phyloP scores from a whole-genome alignment of 2,329 filamentous ascomycete genomes.

The Aspergillus hiratsukae region DNA sequence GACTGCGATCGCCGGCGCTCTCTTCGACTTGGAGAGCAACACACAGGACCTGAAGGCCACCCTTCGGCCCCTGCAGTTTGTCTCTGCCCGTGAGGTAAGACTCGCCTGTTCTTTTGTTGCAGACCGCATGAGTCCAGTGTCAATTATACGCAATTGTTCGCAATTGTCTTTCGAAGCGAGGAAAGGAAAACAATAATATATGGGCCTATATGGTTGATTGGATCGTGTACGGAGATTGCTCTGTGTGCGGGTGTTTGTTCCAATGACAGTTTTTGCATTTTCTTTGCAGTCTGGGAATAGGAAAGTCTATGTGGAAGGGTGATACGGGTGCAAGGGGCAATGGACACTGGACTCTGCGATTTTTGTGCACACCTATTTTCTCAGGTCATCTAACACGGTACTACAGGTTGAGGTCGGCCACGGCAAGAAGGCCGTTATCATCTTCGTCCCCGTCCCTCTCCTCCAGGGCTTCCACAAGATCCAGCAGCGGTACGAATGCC shows the following conservation, averaged over 20 bases:
- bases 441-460: slow-evolving; percentile 99
- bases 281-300: background rate
- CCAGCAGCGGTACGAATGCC: slow-evolving; percentile 84
- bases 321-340: background rate
- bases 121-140: background rate
- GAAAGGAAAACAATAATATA: background rate
- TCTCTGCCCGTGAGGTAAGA: slow-evolving; percentile 98
- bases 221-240: background rate
- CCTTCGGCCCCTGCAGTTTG: slow-evolving; percentile 96
- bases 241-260: background rate
- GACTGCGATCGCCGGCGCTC: slow-evolving; percentile 91
- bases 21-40: slow-evolving; percentile 99
- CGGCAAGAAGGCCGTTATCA: slow-evolving; percentile 99
- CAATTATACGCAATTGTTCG: background rate
- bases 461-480: slow-evolving; percentile 98
- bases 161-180: background rate
- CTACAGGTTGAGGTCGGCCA: slow-evolving; percentile 98
- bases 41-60: slow-evolving; percentile 95
- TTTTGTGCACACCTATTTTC: background rate
- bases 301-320: background rate
- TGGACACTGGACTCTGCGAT: background rate
- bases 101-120: slow-evolving; percentile 8
- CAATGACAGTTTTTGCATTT: background rate
- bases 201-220: background rate
- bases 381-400: slow-evolving; percentile 29